Percentiles rank a stretch among this genome's conserved stretches.
phyloP scores from a whole-genome alignment of 2,329 filamentous ascomycete genomes.

The Celoporthe dispersa region DNA sequence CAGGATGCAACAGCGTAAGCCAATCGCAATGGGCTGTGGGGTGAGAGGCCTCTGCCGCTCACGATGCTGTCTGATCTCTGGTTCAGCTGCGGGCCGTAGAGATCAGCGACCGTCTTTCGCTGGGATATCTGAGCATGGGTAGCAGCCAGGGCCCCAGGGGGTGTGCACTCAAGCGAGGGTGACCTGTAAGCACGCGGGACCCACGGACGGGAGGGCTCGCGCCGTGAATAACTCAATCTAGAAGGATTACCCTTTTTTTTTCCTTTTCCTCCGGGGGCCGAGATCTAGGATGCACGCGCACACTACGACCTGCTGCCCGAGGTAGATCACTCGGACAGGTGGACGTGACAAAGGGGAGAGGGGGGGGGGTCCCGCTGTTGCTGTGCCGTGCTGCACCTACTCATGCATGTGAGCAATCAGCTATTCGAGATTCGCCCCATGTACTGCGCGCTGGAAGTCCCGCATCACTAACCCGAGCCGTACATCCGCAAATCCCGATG shows the following conservation, averaged over 20 bases:
- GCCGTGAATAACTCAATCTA: background rate
- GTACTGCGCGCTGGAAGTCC: background rate
- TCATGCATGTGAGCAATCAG: background rate
- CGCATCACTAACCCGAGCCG: background rate
- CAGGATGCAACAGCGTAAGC: background rate
- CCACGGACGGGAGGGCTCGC: background rate
- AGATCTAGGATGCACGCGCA: background rate
- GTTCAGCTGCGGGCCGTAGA: background rate
- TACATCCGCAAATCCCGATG: background rate
- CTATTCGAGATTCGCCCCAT: background rate
- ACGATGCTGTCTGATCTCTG: background rate
- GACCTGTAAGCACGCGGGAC: background rate
- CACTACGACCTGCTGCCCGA: background rate
- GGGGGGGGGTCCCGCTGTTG: too few species aligned
- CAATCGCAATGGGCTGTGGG: slow-evolving; percentile 8
- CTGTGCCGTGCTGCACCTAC: background rate
- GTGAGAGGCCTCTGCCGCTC: background rate
- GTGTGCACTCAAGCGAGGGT: too few species aligned
- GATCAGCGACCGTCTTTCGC: background rate
- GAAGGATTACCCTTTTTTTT: background rate
- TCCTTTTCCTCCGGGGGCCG: too few species aligned
- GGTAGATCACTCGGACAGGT: background rate
- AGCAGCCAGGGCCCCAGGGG: too few species aligned
- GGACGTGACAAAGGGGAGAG: background rate
- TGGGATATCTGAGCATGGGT: background rate